A percentile compares a stretch with the other conserved stretches of the same genome.
Conservation (phyloP, 2,329 filamentous ascomycete genomes). For the Fusarium scirpi region DNA sequence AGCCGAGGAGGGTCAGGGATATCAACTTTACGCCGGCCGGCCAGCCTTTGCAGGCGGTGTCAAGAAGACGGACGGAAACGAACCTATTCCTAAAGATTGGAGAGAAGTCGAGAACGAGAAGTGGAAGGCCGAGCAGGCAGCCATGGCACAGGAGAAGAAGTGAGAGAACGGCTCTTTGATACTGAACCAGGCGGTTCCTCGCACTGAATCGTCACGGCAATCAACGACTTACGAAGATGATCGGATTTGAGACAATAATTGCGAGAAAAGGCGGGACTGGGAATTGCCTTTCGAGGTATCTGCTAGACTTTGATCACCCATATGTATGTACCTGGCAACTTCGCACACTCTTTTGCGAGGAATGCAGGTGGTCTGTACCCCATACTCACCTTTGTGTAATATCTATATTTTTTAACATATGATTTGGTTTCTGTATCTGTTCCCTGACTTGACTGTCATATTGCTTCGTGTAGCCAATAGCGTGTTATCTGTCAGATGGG, state of each 20-base stretch:
- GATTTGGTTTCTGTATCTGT: not conserved
- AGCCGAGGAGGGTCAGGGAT: constrained; percentile 68
- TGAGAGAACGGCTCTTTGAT: constrained; percentile 10
- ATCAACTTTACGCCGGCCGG: constrained; percentile 84
- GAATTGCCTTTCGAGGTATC: not conserved
- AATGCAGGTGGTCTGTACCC: not conserved
- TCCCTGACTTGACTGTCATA: no score
- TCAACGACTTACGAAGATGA: constrained; percentile 2
- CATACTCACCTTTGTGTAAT: not conserved
- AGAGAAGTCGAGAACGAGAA: constrained; percentile 74
- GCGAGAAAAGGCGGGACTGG: not conserved
- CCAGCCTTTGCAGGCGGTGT: constrained; percentile 74
- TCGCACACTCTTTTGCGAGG: not conserved
- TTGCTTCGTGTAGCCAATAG: not conserved
- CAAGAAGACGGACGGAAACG: constrained; percentile 75
- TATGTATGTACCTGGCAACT: not conserved
- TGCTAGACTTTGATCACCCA: not conserved
- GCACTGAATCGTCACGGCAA: not conserved
- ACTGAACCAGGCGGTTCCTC: not conserved
- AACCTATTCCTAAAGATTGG: constrained; percentile 71
- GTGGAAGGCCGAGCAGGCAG: constrained; percentile 56
- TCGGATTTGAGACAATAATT: not conserved
- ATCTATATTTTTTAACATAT: not conserved
- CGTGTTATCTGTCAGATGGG: not conserved
- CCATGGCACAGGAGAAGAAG: constrained; percentile 45